Base-by-base conservation (phyloP, 1,284 basidiomycete genomes). In the Moesziomyces parantarcticus region DNA sequence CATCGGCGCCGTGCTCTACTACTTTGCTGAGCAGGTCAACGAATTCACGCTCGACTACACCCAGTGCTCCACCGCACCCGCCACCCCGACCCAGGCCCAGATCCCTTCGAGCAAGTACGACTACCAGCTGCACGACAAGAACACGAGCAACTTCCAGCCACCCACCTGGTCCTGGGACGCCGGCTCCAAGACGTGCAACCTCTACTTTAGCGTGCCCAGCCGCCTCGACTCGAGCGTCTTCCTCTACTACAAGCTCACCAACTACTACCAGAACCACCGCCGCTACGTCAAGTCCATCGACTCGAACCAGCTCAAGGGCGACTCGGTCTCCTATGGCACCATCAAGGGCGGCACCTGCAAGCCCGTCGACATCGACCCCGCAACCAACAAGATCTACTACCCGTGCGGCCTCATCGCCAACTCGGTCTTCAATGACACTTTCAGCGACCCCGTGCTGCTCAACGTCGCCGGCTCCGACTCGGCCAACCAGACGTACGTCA, bases 401-500 rank as follows among this genome's bases (percentile, higher is more conserved):
- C 97, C 97, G 0, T 99, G 97, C 78, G 97, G 97, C 36, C 87
- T 99, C 69, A 97, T 99, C 73, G 97, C 97, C 49, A 99, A 99
- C 85, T 96, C 93, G n/a, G 61, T 94, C 9, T 99, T 98, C 87
- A 99, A 99, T 81, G 95, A 97, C 83, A 93, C 94, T 2, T 92
- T 91, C 84, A 87, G 88, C 21, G 87, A 87, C 49, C 89, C 93
- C 16, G 85, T 87, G 9, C 84, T 91, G 23, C 79, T 88, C 49
- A 89, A 89, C 77, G 86, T 89, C 1, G 77, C 86, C 45, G 88
- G 88, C 47, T 61, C 58, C 42, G 87, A 88, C 23, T 82, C 84
- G 5, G 48, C 56, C 47, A 69, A 74, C 23, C 47, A 68, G 45
- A 76, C 75, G 5, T 99, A 97, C 85, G 86, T 86, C 64, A 96